Conservation (phyloP, 192 early-diverging fungal species). For the Backusella morwellensis region DNA sequence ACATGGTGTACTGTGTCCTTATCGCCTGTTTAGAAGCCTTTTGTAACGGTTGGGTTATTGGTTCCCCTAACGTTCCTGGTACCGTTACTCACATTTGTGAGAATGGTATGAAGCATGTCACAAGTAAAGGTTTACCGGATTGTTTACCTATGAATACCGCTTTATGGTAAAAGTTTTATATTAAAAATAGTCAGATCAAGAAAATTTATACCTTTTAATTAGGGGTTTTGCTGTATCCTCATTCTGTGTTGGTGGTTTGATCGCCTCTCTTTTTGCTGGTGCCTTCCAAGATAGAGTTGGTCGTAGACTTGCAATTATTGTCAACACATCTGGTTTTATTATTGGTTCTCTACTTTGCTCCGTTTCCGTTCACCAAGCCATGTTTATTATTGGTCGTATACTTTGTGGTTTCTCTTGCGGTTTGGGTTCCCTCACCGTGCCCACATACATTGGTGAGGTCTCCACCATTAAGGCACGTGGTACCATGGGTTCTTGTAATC, state of each 20-base stretch:
- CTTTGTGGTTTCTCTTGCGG: slow-evolving; percentile 74
- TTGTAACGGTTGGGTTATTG: slow-evolving; percentile 43
- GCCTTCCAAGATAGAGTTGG: slow-evolving; percentile 38
- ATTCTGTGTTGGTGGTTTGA: slow-evolving; percentile 54
- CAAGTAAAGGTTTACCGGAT: slow-evolving; percentile 19
- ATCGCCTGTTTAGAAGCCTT: slow-evolving; percentile 38
- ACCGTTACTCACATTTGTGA: slow-evolving; percentile 29
- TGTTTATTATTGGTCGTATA: slow-evolving; percentile 72
- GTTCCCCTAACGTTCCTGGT: slow-evolving; percentile 43
- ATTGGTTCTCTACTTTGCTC: slow-evolving; percentile 63
- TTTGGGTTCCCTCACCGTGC: slow-evolving; percentile 48
- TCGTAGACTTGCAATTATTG: slow-evolving; percentile 53
- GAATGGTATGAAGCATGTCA: not conserved
- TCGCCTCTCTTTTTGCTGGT: slow-evolving; percentile 56
- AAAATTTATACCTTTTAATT: not conserved
- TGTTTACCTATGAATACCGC: slow-evolving; percentile 32
- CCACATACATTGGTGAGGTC: slow-evolving; percentile 80
- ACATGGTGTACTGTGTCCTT: slow-evolving; percentile 44
- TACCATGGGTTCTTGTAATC: slow-evolving; percentile 68
- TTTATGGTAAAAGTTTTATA: slow-evolving; percentile 11
- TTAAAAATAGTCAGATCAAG: not conserved
- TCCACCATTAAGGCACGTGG: slow-evolving; percentile 68
- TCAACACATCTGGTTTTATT: slow-evolving; percentile 67
- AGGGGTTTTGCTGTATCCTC: slow-evolving; percentile 47
- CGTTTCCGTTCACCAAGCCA: slow-evolving; percentile 55